phyloP scores from a whole-genome alignment of 805 yeast species.

The Saccharomycopsis fibuligera region DNA sequence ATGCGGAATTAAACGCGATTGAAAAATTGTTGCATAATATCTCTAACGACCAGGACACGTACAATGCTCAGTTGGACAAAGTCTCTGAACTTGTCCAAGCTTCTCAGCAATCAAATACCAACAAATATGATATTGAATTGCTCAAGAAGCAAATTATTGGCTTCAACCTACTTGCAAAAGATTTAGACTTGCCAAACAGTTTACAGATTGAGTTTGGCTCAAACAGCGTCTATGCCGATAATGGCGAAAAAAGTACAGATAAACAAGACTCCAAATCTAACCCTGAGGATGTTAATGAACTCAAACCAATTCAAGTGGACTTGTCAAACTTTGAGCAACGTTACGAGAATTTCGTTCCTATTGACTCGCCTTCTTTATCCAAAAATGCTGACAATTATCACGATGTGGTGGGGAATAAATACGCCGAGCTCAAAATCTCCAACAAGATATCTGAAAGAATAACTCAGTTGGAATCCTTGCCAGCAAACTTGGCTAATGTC shows the following conservation, averaged over 20 bases:
- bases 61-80: conserved; percentile 26
- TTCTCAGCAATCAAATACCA: conserved; percentile 25
- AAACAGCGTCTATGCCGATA: neutral
- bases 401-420: conserved; percentile 38
- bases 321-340: conserved; percentile 16
- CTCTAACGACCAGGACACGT: conserved; percentile 36
- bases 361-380: conserved; percentile 3
- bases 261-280: too few species aligned
- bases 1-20: conserved; percentile 37
- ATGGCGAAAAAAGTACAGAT: neutral
- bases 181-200: conserved; percentile 54
- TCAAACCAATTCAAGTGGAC: conserved; percentile 25
- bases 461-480: conserved; percentile 55
- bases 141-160: conserved; percentile 56
- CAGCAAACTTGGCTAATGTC: conserved; percentile 64
- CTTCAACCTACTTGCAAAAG: conserved; percentile 57
- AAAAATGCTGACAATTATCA: conserved; percentile 16
- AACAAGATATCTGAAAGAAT: conserved; percentile 52
- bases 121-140: conserved; percentile 41
- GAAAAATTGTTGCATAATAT: conserved; percentile 36
- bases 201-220: conserved; percentile 35
- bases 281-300: too few species aligned
- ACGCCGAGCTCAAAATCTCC: conserved; percentile 47
- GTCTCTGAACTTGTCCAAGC: conserved; percentile 26
- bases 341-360: conserved; percentile 17